Evolutionary conservation across 352 stramenopile species (phyloP).

Genomic region (Elongisporangium anandrum): DNA sequence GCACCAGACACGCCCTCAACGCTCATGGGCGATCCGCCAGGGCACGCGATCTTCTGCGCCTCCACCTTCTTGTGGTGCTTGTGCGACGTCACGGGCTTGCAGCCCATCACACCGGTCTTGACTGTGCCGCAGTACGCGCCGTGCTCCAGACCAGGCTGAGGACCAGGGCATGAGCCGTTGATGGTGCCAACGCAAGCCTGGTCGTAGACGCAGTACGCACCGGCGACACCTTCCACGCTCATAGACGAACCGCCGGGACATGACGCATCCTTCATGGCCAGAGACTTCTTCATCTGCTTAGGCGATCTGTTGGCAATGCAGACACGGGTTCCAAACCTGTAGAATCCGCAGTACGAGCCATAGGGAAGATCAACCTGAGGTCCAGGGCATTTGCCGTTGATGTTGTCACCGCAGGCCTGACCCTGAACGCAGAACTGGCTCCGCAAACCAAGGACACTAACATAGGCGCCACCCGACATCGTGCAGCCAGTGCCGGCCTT

Average conservation of each 20-base stretch:
- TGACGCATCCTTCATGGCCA: too few relatives aligned
- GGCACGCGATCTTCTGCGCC: not conserved
- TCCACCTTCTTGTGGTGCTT: too few relatives aligned
- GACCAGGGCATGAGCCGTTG: conserved; percentile 16
- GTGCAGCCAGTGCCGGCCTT: too few relatives aligned
- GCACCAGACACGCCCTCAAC: conserved; percentile 22
- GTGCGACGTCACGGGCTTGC: too few relatives aligned
- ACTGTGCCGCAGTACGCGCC: conserved; percentile 28
- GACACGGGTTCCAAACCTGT: too few relatives aligned
- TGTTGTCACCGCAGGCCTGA: too few relatives aligned
- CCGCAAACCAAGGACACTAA: too few relatives aligned
- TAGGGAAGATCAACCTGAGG: conserved; percentile 18
- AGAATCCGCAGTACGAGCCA: conserved; percentile 32
- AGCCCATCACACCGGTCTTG: too few relatives aligned
- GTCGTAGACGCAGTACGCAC: conserved; percentile 23
- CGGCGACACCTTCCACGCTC: conserved; percentile 24
- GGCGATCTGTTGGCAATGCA: too few relatives aligned
- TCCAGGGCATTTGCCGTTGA: conserved; percentile 17
- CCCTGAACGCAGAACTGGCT: too few relatives aligned
- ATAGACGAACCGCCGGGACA: conserved; percentile 5
- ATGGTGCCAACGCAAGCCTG: conserved; percentile 21
- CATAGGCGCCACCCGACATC: too few relatives aligned
- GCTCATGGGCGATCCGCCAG: conserved; percentile 14
- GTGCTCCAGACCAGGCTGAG: conserved; percentile 18
- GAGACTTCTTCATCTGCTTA: too few relatives aligned